These are phyloP conservation scores for Neurospora sp. DNA, from an alignment of 495 filamentous ascomycete genomes.

Conservation along the genomic window DNA sequence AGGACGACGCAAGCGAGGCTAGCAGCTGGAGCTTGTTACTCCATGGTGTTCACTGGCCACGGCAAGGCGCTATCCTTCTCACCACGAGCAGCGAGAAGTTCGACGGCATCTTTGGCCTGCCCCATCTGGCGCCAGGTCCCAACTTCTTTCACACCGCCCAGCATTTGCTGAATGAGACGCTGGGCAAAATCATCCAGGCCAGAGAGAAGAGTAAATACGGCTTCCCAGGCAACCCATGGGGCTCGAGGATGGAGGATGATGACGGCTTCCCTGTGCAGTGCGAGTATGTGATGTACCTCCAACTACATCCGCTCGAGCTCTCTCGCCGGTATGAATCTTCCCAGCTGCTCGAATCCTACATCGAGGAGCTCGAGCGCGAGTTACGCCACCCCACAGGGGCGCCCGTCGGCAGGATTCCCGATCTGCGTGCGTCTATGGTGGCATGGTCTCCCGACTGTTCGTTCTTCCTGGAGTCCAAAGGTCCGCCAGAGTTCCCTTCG, in stretches of 20 bases:
- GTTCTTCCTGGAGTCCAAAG: conserved; percentile 82
- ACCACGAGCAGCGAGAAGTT: conserved; percentile 90
- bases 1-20: conserved; percentile 56
- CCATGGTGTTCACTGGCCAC: conserved; percentile 74
- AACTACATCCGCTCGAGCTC: conserved; percentile 57
- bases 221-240: conserved; percentile 45
- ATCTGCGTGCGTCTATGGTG: conserved; percentile 70
- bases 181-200: conserved; percentile 54
- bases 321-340: conserved; percentile 23
- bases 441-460: conserved; percentile 92
- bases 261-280: conserved; percentile 63
- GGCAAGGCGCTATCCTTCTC: conserved; percentile 63
- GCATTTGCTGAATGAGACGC: conserved; percentile 56
- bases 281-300: conserved; percentile 80
- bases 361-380: conserved; percentile 71
- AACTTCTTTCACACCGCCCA: conserved; percentile 59
- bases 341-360: conserved; percentile 19
- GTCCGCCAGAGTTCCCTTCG: conserved; percentile 58
- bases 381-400: conserved; percentile 76
- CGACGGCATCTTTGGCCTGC: conserved; percentile 75
- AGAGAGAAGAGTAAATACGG: conserved; percentile 41
- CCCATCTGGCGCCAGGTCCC: conserved; percentile 63
- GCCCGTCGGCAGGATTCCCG: conserved; percentile 55
- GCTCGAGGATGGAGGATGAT: conserved; percentile 46
- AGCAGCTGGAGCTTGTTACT: conserved; percentile 65